Evolutionary conservation across 2,329 filamentous ascomycete genomes (phyloP).

Genomic region (Verticillium nubilum): DNA sequence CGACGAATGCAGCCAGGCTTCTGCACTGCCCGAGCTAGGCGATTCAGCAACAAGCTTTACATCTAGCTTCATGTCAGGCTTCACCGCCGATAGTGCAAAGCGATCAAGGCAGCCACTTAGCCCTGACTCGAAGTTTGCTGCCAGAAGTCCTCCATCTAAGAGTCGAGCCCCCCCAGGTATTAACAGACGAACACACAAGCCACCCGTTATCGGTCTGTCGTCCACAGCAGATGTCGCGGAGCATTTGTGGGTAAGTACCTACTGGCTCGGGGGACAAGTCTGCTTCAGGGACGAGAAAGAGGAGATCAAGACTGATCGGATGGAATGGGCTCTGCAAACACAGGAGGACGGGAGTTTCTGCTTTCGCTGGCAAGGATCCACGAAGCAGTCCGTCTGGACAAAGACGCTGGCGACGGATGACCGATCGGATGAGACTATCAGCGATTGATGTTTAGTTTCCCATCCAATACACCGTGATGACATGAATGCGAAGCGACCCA

Average conservation of each 20-base stretch:
- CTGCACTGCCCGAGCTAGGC: neutral
- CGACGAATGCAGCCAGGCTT: neutral
- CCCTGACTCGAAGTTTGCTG: neutral
- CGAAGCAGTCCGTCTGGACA: neutral
- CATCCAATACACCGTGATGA: neutral
- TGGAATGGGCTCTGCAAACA: neutral
- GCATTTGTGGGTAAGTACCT: neutral
- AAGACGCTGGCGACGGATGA: neutral
- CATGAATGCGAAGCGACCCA: neutral
- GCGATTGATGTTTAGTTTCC: neutral
- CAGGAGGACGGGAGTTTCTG: neutral
- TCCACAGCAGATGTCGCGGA: neutral
- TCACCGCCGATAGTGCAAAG: neutral
- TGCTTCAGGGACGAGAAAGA: neutral
- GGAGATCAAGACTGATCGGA: neutral
- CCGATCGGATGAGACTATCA: neutral
- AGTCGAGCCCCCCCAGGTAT: neutral
- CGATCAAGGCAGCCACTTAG: neutral
- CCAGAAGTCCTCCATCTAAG: neutral
- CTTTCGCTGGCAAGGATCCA: neutral
- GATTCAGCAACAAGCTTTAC: neutral
- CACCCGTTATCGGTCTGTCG: neutral
- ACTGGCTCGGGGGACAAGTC: neutral
- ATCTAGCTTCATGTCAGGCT: neutral
- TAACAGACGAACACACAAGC: neutral